Evolutionary conservation across 179 eudicot species (phyloP).

Genomic region (Monotropa hypopitys): DNA sequence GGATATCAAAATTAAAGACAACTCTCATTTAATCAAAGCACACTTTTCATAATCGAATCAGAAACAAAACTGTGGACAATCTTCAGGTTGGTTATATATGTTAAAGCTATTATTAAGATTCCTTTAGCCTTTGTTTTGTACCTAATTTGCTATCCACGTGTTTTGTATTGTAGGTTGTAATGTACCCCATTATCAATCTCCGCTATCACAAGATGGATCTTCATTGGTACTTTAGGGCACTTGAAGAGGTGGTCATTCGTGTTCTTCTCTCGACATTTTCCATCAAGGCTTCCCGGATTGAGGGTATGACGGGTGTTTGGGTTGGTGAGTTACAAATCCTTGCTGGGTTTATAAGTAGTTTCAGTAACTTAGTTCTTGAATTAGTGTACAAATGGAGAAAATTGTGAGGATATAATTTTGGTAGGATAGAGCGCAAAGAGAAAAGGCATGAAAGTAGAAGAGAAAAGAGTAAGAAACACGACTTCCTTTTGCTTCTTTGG

Average conservation of each 20-base stretch:
- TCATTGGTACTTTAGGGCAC: constrained; percentile 89
- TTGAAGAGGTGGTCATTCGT: constrained; percentile 87
- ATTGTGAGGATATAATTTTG: background rate
- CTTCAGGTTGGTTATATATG: background rate
- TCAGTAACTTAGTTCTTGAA: background rate
- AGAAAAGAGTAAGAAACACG: background rate
- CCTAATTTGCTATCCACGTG: constrained; percentile 4
- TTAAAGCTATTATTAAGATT: background rate
- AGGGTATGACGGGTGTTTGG: constrained; percentile 93
- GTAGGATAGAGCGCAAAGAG: background rate
- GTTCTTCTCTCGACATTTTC: constrained; percentile 57
- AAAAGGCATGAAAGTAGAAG: background rate
- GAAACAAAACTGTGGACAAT: background rate
- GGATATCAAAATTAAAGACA: background rate
- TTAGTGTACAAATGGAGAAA: background rate
- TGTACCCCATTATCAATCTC: constrained; percentile 88
- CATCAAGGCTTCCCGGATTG: constrained; percentile 51
- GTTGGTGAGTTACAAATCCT: constrained; percentile 48
- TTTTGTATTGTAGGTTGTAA: constrained; percentile 49
- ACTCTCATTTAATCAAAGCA: background rate
- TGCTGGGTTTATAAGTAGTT: background rate
- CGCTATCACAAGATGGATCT: constrained; percentile 88
- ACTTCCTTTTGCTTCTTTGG: background rate
- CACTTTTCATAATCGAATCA: background rate
- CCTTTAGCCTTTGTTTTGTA: background rate